phyloP scores from a whole-genome alignment of 176 grass and related monocot species.

The Thalia dealbata region DNA sequence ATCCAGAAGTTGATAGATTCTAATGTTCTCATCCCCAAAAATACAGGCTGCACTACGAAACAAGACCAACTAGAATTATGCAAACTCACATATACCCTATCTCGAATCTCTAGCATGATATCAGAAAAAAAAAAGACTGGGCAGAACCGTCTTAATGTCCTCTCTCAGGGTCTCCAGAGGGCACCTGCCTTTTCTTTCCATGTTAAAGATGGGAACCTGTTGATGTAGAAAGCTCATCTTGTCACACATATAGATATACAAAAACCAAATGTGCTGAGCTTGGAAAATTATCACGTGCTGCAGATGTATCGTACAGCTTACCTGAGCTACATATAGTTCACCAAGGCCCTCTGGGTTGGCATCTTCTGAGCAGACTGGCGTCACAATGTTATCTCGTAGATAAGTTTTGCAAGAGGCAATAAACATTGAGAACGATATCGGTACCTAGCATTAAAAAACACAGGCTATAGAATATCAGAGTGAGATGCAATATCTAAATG shows the following conservation, averaged over 20 bases:
- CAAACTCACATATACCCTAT: neutral
- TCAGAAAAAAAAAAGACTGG: conserved; percentile 24
- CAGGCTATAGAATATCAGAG: too few relatives aligned
- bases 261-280: neutral
- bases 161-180: conserved; percentile 42
- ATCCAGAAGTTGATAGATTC: conserved; percentile 94
- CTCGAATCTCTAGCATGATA: conserved; percentile 1
- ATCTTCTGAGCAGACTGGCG: conserved; percentile 28
- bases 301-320: conserved; percentile 3
- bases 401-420: conserved; percentile 58
- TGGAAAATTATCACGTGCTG: neutral
- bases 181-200: conserved; percentile 48
- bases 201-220: conserved; percentile 66
- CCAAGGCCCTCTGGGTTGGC: conserved; percentile 28
- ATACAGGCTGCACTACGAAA: conserved; percentile 50
- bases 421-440: conserved; percentile 63
- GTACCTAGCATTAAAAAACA: conserved; percentile 34
- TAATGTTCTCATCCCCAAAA: conserved; percentile 51
- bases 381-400: conserved; percentile 13
- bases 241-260: neutral
- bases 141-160: conserved; percentile 59
- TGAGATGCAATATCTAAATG: neutral
- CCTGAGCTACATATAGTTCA: conserved; percentile 81
- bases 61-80: neutral
- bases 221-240: conserved; percentile 18